Evolutionary conservation across 139 green algal genomes (phyloP).

Genomic region (Prasinococcaceae sp.): DNA sequence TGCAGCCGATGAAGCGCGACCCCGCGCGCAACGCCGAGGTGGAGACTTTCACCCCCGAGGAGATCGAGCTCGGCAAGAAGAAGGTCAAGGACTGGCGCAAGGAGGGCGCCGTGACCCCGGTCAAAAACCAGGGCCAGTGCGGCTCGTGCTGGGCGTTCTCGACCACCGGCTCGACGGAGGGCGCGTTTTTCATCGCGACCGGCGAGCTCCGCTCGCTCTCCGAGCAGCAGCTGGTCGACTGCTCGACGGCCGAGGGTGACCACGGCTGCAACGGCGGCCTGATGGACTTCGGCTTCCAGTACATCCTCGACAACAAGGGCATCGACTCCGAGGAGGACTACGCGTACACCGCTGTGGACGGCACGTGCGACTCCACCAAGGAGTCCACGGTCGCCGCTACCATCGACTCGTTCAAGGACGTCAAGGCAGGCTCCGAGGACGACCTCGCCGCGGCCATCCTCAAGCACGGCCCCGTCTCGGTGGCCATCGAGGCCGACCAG

Average conservation of each 20-base stretch:
- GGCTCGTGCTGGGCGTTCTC: slow-evolving; percentile 86
- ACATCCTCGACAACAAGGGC: slow-evolving; percentile 67
- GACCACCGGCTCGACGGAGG: slow-evolving; percentile 79
- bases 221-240: slow-evolving; percentile 93
- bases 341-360: slow-evolving; percentile 42
- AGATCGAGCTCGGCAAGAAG: slow-evolving; percentile 21
- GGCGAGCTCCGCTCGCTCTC: slow-evolving; percentile 61
- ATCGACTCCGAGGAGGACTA: slow-evolving; percentile 81
- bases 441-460: slow-evolving; percentile 35
- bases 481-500: slow-evolving; percentile 81
- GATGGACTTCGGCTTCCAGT: slow-evolving; percentile 86
- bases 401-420: slow-evolving; percentile 63
- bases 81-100: slow-evolving; percentile 60
- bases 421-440: slow-evolving; percentile 37
- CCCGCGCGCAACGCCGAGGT: neutral
- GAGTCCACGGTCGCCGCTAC: slow-evolving; percentile 40
- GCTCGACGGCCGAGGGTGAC: slow-evolving; percentile 31
- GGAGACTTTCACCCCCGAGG: slow-evolving; percentile 1
- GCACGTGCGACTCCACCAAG: slow-evolving; percentile 1
- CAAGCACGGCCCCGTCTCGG: slow-evolving; percentile 75
- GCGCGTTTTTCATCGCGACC: slow-evolving; percentile 68
- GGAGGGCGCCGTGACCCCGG: slow-evolving; percentile 58
- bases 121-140: slow-evolving; percentile 91
- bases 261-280: slow-evolving; percentile 72
- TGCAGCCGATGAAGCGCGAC: slow-evolving; percentile 32